phyloP scores from a whole-genome alignment of 257 asterid genomes.

The Ligustrum vulgare region DNA sequence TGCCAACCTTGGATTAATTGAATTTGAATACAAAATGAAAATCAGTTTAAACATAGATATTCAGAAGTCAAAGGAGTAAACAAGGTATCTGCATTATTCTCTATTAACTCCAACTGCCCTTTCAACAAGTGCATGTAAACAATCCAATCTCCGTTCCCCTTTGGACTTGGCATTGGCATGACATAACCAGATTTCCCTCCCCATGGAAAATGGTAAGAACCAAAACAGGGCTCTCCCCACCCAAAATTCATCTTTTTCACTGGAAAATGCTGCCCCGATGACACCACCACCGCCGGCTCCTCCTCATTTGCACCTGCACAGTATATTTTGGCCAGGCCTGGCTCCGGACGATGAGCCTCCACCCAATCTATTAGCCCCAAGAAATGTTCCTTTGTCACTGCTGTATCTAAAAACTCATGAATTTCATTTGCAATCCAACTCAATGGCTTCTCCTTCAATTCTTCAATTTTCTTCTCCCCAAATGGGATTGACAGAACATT shows the following conservation, averaged over 20 bases:
- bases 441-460: constrained; percentile 38
- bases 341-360: constrained; percentile 67
- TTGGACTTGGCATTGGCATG: constrained; percentile 66
- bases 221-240: constrained; percentile 59
- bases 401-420: constrained; percentile 37
- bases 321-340: constrained; percentile 41
- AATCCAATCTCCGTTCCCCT: constrained; percentile 76
- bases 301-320: constrained; percentile 31
- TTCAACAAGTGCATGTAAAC: constrained; percentile 59
- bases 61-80: constrained; percentile 40
- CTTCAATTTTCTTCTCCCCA: constrained; percentile 45
- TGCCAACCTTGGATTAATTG: too few species aligned
- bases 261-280: constrained; percentile 56
- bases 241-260: constrained; percentile 54
- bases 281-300: constrained; percentile 64
- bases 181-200: constrained; percentile 67
- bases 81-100: constrained; percentile 41
- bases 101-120: constrained; percentile 54
- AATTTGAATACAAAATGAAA: too few species aligned
- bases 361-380: constrained; percentile 69
- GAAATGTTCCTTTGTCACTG: constrained; percentile 58
- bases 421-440: constrained; percentile 48
- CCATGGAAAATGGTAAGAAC: constrained; percentile 72
- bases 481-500: constrained; percentile 66
- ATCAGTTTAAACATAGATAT: constrained; percentile 32